These are phyloP conservation scores for Blastobotrys petasosporus DNA, from an alignment of 1,139 yeast species.

Conservation along the genomic window DNA sequence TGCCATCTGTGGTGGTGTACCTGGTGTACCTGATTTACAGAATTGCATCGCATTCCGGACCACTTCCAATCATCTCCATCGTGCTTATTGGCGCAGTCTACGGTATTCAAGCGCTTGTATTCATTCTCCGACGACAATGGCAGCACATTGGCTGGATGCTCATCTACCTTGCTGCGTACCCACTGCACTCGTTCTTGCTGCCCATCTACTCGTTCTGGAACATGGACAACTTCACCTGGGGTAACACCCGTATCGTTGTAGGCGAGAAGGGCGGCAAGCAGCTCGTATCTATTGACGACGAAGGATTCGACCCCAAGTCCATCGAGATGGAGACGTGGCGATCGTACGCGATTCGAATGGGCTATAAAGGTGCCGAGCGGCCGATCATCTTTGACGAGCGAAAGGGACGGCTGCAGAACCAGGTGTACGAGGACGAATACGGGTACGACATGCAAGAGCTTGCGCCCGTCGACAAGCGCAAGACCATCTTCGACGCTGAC, in stretches of 20 bases:
- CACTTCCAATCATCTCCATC: conserved; percentile 37
- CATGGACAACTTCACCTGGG: conserved; percentile 42
- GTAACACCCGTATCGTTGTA: conserved; percentile 39
- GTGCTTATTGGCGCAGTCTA: conserved; percentile 36
- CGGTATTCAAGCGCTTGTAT: conserved; percentile 38
- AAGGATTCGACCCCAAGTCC: conserved; percentile 28
- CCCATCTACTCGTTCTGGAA: conserved; percentile 41
- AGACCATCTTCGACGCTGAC: conserved; percentile 13
- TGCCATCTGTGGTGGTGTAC: conserved; percentile 39
- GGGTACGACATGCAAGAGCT: conserved; percentile 29
- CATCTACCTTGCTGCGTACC: conserved; percentile 37
- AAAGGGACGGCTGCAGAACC: conserved; percentile 23
- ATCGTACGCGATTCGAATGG: conserved; percentile 33
- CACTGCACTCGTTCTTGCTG: conserved; percentile 36
- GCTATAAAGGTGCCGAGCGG: conserved; percentile 35
- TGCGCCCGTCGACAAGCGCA: conserved; percentile 12
- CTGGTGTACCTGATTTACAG: conserved; percentile 36
- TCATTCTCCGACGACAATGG: conserved; percentile 37
- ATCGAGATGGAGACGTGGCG: conserved; percentile 36
- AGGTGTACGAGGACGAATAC: conserved; percentile 18
- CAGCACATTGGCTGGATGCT: conserved; percentile 43
- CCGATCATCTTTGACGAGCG: conserved; percentile 31
- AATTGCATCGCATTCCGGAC: conserved; percentile 29
- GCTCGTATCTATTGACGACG: conserved; percentile 31
- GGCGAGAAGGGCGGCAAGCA: conserved; percentile 37